These are phyloP conservation scores for Scedosporium apiospermum DNA, from an alignment of 2,329 filamentous ascomycete genomes.

Conservation along the genomic window DNA sequence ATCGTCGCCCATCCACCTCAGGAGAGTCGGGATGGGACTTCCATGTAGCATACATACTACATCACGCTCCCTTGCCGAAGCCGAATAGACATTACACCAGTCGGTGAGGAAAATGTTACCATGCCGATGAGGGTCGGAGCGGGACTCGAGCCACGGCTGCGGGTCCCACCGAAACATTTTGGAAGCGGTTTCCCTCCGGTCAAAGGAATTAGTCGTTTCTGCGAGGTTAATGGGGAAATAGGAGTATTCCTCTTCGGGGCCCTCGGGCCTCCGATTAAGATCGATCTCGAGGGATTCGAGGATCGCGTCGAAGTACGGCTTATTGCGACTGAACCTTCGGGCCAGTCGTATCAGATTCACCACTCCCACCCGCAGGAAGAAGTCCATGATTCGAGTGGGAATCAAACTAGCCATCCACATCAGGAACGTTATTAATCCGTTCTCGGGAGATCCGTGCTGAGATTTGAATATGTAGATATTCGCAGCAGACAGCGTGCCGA, in stretches of 20 bases:
- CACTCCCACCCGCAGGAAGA: not conserved
- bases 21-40: not conserved
- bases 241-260: not conserved
- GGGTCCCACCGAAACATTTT: not conserved
- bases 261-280: not conserved
- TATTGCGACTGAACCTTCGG: not conserved
- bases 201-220: slow-evolving; percentile 17
- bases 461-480: not conserved
- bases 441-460: not conserved
- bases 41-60: not conserved
- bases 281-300: not conserved
- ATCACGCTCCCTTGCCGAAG: not conserved
- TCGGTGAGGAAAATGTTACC: not conserved
- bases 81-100: not conserved
- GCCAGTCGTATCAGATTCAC: not conserved
- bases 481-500: not conserved
- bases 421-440: not conserved
- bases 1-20: not conserved
- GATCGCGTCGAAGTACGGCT: not conserved
- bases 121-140: not conserved
- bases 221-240: not conserved
- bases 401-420: not conserved
- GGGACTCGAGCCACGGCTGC: not conserved
- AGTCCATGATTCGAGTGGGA: not conserved
- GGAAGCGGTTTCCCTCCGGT: not conserved